phyloP scores from a whole-genome alignment of 345 rosid genomes.

The Garcia nutans region DNA sequence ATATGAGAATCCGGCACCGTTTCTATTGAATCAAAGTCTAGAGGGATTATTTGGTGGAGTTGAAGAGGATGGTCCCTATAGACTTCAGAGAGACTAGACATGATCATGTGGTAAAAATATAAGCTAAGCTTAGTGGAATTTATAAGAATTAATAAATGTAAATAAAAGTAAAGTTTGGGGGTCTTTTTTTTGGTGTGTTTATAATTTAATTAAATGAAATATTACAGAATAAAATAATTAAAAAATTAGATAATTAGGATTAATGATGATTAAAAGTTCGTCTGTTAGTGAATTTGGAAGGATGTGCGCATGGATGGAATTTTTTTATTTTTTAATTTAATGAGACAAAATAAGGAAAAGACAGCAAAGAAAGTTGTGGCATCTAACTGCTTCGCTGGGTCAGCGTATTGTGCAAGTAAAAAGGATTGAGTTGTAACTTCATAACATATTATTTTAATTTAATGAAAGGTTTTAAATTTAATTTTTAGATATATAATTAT shows the following conservation, averaged over 20 bases:
- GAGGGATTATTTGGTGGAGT: slow-evolving; percentile 46
- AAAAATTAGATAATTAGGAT: background rate
- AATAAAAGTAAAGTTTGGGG: background rate
- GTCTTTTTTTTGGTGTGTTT: background rate
- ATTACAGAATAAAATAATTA: background rate
- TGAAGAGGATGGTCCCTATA: slow-evolving; percentile 51
- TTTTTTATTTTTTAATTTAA: background rate
- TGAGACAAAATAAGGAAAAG: slow-evolving; percentile 29
- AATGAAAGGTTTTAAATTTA: no score
- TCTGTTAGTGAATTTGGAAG: slow-evolving; percentile 36
- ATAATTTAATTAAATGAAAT: background rate
- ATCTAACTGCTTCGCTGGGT: background rate
- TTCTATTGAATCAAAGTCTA: slow-evolving; percentile 48
- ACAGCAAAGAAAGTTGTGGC: slow-evolving; percentile 28
- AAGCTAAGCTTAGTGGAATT: no score
- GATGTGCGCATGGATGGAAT: background rate
- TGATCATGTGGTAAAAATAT: background rate
- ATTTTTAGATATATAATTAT: no score
- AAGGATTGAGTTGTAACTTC: no score
- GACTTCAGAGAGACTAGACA: slow-evolving; percentile 48
- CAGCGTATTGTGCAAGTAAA: no score
- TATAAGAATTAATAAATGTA: background rate
- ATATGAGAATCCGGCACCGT: slow-evolving; percentile 56
- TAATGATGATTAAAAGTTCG: background rate
- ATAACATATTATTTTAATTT: no score